Evolutionary conservation across 306 rosid genomes (phyloP).

Genomic region (Rubus idaeus): DNA sequence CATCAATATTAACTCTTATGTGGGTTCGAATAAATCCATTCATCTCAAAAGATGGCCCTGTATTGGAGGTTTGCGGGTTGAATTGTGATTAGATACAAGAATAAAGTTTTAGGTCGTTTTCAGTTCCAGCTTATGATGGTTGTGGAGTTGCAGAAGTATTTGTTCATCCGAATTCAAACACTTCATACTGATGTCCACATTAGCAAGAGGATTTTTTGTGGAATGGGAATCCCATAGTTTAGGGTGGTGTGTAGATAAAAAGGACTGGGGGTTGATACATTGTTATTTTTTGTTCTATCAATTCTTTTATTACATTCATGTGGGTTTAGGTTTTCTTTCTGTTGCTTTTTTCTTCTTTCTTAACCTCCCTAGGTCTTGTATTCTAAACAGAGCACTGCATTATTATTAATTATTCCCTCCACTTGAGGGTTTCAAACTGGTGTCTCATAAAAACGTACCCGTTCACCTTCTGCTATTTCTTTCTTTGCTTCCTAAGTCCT

Average conservation of each 20-base stretch:
- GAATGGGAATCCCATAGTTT: constrained; percentile 30
- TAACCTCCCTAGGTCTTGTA: constrained; percentile 32
- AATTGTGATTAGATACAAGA: constrained; percentile 60
- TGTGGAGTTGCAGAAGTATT: constrained; percentile 34
- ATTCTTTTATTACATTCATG: constrained; percentile 73
- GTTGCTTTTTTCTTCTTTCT: constrained; percentile 35
- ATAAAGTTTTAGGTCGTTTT: constrained; percentile 33
- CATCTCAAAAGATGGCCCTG: constrained; percentile 75
- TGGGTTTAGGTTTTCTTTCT: constrained; percentile 32
- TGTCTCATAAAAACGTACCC: background rate
- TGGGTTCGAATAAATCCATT: constrained; percentile 96
- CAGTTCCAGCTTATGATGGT: constrained; percentile 21
- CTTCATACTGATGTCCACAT: constrained; percentile 32
- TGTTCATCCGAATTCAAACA: constrained; percentile 20
- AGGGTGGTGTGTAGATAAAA: constrained; percentile 61
- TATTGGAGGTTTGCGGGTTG: constrained; percentile 82
- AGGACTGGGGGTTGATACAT: constrained; percentile 47
- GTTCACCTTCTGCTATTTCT: background rate
- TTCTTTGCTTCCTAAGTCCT: background rate
- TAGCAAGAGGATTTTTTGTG: constrained; percentile 40
- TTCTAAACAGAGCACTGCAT: constrained; percentile 24
- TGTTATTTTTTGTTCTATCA: constrained; percentile 56
- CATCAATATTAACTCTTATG: constrained; percentile 84
- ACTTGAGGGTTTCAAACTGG: background rate
- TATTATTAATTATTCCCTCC: constrained; percentile 13